These are phyloP conservation scores for Drechslerella dactyloides DNA, from an alignment of 2,329 filamentous ascomycete species.

Conservation along the genomic window DNA sequence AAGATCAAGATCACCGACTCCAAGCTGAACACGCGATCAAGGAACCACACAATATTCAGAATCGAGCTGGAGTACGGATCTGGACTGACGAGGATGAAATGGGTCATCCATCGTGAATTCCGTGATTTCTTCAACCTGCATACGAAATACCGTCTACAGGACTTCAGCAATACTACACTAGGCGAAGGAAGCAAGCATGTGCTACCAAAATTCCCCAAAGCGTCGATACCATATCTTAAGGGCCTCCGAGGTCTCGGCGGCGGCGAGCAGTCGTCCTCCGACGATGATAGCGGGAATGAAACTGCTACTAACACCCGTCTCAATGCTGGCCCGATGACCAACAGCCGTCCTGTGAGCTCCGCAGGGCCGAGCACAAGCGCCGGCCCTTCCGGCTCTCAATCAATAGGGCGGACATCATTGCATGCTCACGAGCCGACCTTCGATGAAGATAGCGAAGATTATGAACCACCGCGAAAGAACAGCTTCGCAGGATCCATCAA, in stretches of 20 bases:
- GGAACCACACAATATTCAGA: slow-evolving; percentile 82
- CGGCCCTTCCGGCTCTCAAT: slow-evolving; percentile 8
- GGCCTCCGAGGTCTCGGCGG: slow-evolving; percentile 79
- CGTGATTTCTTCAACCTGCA: slow-evolving; percentile 92
- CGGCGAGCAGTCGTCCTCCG: slow-evolving; percentile 71
- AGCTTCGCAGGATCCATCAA: slow-evolving; percentile 44
- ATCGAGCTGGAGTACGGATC: slow-evolving; percentile 96
- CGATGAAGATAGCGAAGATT: slow-evolving; percentile 61
- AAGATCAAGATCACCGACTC: slow-evolving; percentile 87
- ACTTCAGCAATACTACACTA: slow-evolving; percentile 81
- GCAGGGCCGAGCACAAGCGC: slow-evolving; percentile 25
- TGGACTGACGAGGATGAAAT: slow-evolving; percentile 93
- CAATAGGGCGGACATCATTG: slow-evolving; percentile 2
- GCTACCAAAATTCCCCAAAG: slow-evolving; percentile 87
- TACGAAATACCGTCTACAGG: slow-evolving; percentile 86
- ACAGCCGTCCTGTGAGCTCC: slow-evolving; percentile 24
- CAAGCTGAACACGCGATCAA: slow-evolving; percentile 59
- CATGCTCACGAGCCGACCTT: slow-evolving; percentile 59
- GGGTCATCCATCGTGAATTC: slow-evolving; percentile 86
- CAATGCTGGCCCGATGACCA: slow-evolving; percentile 16
- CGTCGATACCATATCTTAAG: slow-evolving; percentile 86
- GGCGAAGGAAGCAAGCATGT: slow-evolving; percentile 73
- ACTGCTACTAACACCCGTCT: slow-evolving; percentile 47
- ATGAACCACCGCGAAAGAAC: slow-evolving; percentile 54
- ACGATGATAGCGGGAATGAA: slow-evolving; percentile 55